Conservation (phyloP, 1,284 basidiomycete species). For the Golubevia pallescens region DNA sequence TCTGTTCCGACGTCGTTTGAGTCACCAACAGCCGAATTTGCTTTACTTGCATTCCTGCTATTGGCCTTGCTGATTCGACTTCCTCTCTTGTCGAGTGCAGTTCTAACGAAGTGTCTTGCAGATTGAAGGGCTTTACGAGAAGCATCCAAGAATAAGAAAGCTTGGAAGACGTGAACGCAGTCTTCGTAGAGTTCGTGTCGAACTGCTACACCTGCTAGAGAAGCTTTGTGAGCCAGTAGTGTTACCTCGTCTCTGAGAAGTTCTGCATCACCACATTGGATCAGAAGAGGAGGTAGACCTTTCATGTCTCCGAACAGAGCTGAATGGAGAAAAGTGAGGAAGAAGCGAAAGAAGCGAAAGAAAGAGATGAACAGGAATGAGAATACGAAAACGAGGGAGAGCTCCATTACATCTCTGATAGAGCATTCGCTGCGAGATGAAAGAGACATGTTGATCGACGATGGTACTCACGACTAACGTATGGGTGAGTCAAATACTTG, state of each 20-base stretch:
- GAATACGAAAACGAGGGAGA: background rate
- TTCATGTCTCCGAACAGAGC: slow-evolving; percentile 91
- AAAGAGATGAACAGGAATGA: slow-evolving; percentile 3
- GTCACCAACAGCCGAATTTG: slow-evolving; percentile 8
- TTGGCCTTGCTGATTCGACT: slow-evolving; percentile 20
- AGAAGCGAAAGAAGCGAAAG: slow-evolving; percentile 8
- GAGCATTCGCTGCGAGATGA: background rate
- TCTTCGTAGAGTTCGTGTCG: slow-evolving; percentile 93
- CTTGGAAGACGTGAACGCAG: slow-evolving; percentile 69
- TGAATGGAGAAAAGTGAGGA: slow-evolving; percentile 68
- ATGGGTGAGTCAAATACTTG: slow-evolving; percentile 90
- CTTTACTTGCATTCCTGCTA: background rate
- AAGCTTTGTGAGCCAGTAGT: slow-evolving; percentile 91
- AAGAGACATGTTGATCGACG: background rate
- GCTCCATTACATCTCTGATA: background rate
- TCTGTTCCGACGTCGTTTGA: slow-evolving; percentile 13
- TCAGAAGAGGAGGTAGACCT: slow-evolving; percentile 85
- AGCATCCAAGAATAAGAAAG: slow-evolving; percentile 61
- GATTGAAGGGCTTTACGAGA: slow-evolving; percentile 62
- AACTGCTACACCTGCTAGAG: slow-evolving; percentile 82
- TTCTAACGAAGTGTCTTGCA: slow-evolving; percentile 61
- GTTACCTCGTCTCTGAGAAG: slow-evolving; percentile 90
- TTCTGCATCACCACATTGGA: slow-evolving; percentile 93
- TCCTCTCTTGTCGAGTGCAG: slow-evolving; percentile 49
- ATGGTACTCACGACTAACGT: slow-evolving; percentile 70